Base-by-base conservation (phyloP, 306 rosid genomes). In the Bauhinia variegata region DNA sequence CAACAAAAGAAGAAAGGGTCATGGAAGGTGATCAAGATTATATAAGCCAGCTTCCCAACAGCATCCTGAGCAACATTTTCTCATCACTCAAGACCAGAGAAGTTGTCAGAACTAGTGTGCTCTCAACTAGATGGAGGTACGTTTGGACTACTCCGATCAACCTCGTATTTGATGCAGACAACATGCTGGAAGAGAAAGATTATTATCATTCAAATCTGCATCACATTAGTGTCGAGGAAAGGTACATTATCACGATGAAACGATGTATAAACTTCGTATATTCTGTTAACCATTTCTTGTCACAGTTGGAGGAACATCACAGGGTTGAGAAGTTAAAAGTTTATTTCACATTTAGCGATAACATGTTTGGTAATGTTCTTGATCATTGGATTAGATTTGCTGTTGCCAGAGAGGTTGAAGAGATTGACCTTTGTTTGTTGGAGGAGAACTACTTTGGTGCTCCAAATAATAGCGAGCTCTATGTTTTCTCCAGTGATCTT, bases 371-470 rank as follows among this genome's bases (percentile, higher is more conserved):
- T 3, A 15, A 11, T 4, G 9, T 0, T 53, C 77, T 81, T 9
- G 31, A 53, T 4, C 8, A 23, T 11, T 76, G 82, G 85, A 72
- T 81, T 18, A 7, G 36, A 2, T 76, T 81, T 1, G 79, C 64
- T 0, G 5, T 68, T 0, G 5, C 10, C 5, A 70, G 67, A 58
- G 18, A 72, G 1, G 85, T 72, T 2, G 79, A 72, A 1, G 79
- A 68, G 53, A 72, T 80, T 57, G 71, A 81, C 18, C 63, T 81
- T 49, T 76, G 76, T 39, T 58, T 76, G 76, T 30, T 15, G 11
- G 85, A 80, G 51, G 75, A 51, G 4, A 8, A 63, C 50, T 39
- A n/a, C 13, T 68, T 56, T 1, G 31, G 28, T 18, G 55, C 75
- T 2, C 75, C 55, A 41, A 5, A 7, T 11, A 50, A 39, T 37